phyloP scores from a whole-genome alignment of 2,329 filamentous ascomycete genomes.

The Pseudovirgaria hyperparasitica region DNA sequence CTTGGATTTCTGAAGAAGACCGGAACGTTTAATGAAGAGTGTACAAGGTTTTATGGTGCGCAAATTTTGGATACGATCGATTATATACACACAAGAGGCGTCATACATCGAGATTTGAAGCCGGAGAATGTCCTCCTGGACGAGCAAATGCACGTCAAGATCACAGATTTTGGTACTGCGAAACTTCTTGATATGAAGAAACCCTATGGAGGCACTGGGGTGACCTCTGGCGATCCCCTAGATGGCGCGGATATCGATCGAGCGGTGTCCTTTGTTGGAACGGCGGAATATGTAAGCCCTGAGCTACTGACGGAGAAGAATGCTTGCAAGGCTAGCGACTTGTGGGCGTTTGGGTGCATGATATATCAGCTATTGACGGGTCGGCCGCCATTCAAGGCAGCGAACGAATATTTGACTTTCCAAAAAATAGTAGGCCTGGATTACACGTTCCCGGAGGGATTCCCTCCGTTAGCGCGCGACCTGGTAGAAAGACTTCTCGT shows the following conservation, averaged over 20 bases:
- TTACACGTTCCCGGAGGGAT: constrained; percentile 83
- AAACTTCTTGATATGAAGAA: constrained; percentile 60
- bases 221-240: constrained; percentile 33
- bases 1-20: constrained; percentile 89
- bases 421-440: constrained; percentile 95
- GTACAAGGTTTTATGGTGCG: constrained; percentile 83
- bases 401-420: constrained; percentile 92
- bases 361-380: constrained; percentile 92
- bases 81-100: constrained; percentile 93
- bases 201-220: constrained; percentile 25
- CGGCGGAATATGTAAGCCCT: constrained; percentile 94
- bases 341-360: constrained; percentile 98
- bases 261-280: constrained; percentile 91
- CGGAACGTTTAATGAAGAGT: constrained; percentile 88
- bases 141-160: constrained; percentile 94
- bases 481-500: constrained; percentile 84
- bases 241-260: constrained; percentile 53
- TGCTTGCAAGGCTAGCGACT: constrained; percentile 91
- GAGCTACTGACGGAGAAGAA: constrained; percentile 95
- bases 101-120: constrained; percentile 94
- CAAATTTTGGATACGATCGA: constrained; percentile 94
- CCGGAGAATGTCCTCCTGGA: constrained; percentile 94
- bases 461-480: constrained; percentile 75
- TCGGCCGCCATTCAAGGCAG: constrained; percentile 91
- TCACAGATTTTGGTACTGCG: constrained; percentile 97